Conservation (phyloP, 768 basidiomycete species). For the Tylopilus plumbeoviolaceoides region DNA sequence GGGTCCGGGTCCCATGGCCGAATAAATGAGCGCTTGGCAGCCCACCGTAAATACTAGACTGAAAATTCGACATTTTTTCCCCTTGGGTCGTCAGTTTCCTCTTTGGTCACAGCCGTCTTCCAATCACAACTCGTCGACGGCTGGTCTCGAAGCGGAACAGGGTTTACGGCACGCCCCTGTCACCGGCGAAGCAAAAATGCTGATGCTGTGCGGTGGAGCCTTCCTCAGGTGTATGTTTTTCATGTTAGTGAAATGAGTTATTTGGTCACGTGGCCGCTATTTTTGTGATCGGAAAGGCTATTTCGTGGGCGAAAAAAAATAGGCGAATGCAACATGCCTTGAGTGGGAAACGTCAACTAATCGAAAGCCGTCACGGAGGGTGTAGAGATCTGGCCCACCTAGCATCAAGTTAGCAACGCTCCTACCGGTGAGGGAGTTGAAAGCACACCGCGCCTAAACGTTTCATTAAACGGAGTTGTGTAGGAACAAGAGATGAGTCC, state of each 20-base stretch:
- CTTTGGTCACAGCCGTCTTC: slow-evolving; percentile 1
- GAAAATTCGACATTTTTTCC: neutral
- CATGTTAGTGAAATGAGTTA: slow-evolving; percentile 7
- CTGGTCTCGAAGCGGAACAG: slow-evolving; percentile 2
- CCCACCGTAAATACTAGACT: neutral
- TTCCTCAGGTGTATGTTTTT: slow-evolving; percentile 10
- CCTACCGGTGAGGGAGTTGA: neutral
- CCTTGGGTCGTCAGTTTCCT: neutral
- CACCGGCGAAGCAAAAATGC: slow-evolving; percentile 19
- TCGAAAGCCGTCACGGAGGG: no score
- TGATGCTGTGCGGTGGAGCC: slow-evolving; percentile 20
- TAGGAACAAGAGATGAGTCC: slow-evolving; percentile 1
- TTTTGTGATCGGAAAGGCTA: neutral
- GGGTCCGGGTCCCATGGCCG: neutral
- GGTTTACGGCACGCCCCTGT: slow-evolving; percentile 19
- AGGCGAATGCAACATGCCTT: neutral
- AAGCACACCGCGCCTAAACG: slow-evolving; percentile 9
- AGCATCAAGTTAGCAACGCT: slow-evolving; percentile 1
- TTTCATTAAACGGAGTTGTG: neutral
- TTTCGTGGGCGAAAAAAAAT: neutral
- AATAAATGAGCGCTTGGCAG: neutral
- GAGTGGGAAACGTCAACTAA: no score
- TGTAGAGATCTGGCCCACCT: no score
- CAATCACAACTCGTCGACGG: neutral
- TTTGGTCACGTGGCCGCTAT: neutral